Evolutionary conservation across 352 stramenopile genomes (phyloP).

Genomic region (Blastocystis sp.): DNA sequence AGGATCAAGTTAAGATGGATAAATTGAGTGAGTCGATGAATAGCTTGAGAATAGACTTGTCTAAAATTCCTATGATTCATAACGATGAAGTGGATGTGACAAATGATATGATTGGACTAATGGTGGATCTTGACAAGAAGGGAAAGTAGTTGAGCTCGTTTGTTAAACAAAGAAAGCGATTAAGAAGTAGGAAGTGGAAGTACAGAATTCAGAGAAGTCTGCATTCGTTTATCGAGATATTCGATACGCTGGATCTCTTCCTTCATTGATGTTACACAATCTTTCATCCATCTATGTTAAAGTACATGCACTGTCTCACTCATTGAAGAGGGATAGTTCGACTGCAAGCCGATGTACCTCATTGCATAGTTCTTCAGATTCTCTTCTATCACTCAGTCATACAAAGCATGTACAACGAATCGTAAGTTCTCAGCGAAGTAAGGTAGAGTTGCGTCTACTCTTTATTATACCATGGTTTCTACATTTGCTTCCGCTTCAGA

Average conservation of each 20-base stretch:
- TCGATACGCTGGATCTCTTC: neutral
- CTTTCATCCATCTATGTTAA: constrained; percentile 17
- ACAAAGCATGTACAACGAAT: neutral
- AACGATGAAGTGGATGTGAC: constrained; percentile 1
- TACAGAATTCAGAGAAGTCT: neutral
- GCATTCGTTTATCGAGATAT: constrained; percentile 17
- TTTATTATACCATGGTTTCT: neutral
- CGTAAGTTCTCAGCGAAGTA: neutral
- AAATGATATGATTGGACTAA: constrained; percentile 37
- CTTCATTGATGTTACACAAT: neutral
- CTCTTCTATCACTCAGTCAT: neutral
- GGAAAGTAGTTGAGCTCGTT: neutral
- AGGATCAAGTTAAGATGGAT: neutral
- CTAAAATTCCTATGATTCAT: neutral
- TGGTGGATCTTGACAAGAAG: constrained; percentile 17
- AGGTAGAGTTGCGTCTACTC: neutral
- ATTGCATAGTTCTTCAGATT: neutral
- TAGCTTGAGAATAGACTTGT: neutral
- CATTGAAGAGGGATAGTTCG: constrained; percentile 9
- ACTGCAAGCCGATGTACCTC: neutral
- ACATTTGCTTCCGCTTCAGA: neutral
- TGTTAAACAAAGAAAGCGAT: neutral
- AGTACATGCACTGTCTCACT: neutral
- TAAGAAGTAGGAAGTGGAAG: neutral
- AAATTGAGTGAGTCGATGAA: constrained; percentile 5